Evolutionary conservation across 83 land plant species (phyloP).

Genomic region (Diphasiastrum complanatum): DNA sequence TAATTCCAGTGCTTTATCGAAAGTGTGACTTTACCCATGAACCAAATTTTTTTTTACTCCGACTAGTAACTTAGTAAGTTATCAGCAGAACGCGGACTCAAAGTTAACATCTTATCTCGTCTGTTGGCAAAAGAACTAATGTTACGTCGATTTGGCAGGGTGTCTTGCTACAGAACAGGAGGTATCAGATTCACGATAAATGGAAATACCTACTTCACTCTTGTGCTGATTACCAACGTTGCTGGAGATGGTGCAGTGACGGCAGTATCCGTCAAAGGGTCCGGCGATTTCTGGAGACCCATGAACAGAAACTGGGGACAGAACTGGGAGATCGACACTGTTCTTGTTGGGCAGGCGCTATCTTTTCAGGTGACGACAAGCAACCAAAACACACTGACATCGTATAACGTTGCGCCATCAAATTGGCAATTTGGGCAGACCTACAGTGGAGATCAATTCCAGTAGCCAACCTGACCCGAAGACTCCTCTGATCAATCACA

Average conservation of each 20-base stretch:
- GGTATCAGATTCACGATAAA: conserved; percentile 52
- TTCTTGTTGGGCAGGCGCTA: conserved; percentile 40
- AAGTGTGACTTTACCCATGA: background rate
- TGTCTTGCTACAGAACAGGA: conserved; percentile 42
- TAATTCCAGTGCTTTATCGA: conserved; percentile 11
- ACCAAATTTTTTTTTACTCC: background rate
- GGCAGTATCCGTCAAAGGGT: conserved; percentile 55
- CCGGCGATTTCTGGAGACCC: conserved; percentile 43
- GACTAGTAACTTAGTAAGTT: no score
- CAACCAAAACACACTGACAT: conserved; percentile 33
- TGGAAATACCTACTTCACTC: conserved; percentile 38
- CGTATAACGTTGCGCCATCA: conserved; percentile 49
- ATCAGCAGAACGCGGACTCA: no score
- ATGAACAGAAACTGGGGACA: conserved; percentile 70
- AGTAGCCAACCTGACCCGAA: background rate
- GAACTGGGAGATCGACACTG: conserved; percentile 42
- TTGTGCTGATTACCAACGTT: conserved; percentile 50
- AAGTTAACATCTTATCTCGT: background rate
- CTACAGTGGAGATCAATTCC: conserved; percentile 57
- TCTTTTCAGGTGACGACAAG: conserved; percentile 54
- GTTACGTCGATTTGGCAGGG: conserved; percentile 25
- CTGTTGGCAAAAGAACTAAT: background rate
- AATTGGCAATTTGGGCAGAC: conserved; percentile 60
- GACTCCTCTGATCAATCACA: no score
- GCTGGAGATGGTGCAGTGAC: conserved; percentile 45